These are phyloP conservation scores for Lotmaria passim DNA, from an alignment of 208 protist species.

Conservation along the genomic window DNA sequence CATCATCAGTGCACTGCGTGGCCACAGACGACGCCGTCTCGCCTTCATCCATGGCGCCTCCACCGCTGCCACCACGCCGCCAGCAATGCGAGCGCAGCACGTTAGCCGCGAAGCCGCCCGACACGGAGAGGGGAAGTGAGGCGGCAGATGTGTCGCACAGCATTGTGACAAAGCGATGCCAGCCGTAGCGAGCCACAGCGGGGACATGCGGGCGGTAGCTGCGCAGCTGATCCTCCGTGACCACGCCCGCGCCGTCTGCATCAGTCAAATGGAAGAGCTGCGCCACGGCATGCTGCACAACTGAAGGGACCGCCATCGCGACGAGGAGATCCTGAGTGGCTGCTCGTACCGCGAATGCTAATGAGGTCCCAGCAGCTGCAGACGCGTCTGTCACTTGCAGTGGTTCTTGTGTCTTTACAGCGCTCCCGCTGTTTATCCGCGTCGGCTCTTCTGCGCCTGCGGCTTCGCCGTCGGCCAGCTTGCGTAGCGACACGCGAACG, in stretches of 20 bases:
- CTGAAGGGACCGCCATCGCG: conserved; percentile 33
- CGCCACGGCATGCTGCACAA: conserved; percentile 31
- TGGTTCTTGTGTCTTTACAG: too few relatives aligned
- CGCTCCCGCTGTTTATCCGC: neutral
- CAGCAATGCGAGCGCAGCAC: conserved; percentile 33
- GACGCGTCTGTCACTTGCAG: too few relatives aligned
- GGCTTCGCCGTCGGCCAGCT: neutral
- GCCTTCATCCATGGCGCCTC: neutral
- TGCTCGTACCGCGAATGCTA: neutral
- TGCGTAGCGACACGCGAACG: conserved; percentile 28
- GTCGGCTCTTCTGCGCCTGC: neutral
- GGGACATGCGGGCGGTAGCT: conserved; percentile 30
- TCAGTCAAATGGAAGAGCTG: conserved; percentile 29
- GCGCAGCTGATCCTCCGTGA: conserved; percentile 37
- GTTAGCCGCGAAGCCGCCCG: conserved; percentile 14
- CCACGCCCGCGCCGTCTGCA: conserved; percentile 6
- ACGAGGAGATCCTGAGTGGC: neutral
- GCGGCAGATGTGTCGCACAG: conserved; percentile 16
- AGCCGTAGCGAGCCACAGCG: conserved; percentile 28
- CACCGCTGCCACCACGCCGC: neutral
- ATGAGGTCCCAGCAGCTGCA: too few relatives aligned
- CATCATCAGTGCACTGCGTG: conserved; percentile 25
- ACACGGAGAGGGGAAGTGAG: neutral
- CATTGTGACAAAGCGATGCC: conserved; percentile 38
- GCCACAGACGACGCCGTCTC: conserved; percentile 12